Conservation (phyloP, 176 grass and related monocot genomes). For the Ensete glaucum region DNA sequence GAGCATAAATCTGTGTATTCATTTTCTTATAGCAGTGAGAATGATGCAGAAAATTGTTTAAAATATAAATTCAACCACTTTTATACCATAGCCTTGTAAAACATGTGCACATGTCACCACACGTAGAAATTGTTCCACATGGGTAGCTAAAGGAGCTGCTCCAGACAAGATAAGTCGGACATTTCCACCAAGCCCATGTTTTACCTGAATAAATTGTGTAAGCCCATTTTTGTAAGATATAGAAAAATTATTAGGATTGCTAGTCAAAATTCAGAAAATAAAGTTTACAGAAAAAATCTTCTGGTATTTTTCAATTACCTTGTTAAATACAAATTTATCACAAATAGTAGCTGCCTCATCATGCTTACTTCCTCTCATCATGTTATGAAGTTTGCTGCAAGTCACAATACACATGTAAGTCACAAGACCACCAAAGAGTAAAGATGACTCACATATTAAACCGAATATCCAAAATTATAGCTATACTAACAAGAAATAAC, state of each 20-base stretch:
- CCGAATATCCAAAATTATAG: too few relatives aligned
- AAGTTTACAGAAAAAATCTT: too few relatives aligned
- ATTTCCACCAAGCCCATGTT: constrained; percentile 83
- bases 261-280: too few relatives aligned
- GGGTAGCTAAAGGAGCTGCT: constrained; percentile 72
- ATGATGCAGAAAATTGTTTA: too few relatives aligned
- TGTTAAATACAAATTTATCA: constrained; percentile 89
- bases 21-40: too few relatives aligned
- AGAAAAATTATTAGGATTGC: too few relatives aligned
- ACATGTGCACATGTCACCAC: constrained; percentile 87
- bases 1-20: too few relatives aligned
- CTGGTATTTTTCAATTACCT: constrained; percentile 32
- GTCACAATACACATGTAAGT: constrained; percentile 6
- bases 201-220: constrained; percentile 32
- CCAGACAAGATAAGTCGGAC: constrained; percentile 83
- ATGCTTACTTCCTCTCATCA: constrained; percentile 78
- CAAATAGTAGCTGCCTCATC: constrained; percentile 62
- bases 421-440: background rate
- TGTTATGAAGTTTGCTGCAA: constrained; percentile 84
- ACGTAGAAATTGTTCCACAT: constrained; percentile 81
- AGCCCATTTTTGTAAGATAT: too few relatives aligned
- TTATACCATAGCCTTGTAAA: constrained; percentile 85
- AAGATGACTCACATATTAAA: too few relatives aligned
- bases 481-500: too few relatives aligned
- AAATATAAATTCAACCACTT: background rate